Percentiles rank a stretch among this genome's conserved stretches.
These are phyloP conservation scores for Rubus idaeus DNA, from an alignment of 306 rosid genomes.

Conservation along the genomic window DNA sequence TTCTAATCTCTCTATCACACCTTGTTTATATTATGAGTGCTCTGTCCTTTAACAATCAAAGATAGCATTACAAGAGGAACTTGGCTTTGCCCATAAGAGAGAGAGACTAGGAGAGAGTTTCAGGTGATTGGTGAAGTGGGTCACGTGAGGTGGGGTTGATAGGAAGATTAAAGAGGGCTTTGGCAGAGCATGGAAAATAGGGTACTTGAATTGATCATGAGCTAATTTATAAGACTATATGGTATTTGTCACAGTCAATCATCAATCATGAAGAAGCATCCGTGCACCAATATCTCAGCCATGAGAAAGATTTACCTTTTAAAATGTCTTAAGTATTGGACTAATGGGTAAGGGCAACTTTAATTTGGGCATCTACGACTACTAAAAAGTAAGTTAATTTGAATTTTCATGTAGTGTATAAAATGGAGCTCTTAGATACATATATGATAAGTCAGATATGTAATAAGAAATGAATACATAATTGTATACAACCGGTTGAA, in stretches of 20 bases:
- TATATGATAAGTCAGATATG: not conserved
- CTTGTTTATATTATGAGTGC: slow-evolving; percentile 10
- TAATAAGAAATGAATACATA: not conserved
- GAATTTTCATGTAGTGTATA: not conserved
- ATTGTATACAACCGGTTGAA: not conserved
- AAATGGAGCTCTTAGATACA: not conserved
- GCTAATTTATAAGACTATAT: slow-evolving; percentile 6
- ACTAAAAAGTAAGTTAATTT: too few relatives aligned
- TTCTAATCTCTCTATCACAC: slow-evolving; percentile 39
- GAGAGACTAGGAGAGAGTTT: slow-evolving; percentile 21
- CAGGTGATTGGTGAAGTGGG: slow-evolving; percentile 38
- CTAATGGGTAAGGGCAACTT: slow-evolving; percentile 18
- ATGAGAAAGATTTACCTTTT: slow-evolving; percentile 39
- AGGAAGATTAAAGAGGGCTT: slow-evolving; percentile 38
- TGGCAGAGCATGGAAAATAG: slow-evolving; percentile 30
- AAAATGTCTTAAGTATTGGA: slow-evolving; percentile 16
- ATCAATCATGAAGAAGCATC: slow-evolving; percentile 37
- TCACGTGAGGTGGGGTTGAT: slow-evolving; percentile 35
- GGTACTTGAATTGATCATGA: slow-evolving; percentile 14
- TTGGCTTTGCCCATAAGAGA: slow-evolving; percentile 36
- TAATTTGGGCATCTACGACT: not conserved
- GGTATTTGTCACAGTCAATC: slow-evolving; percentile 42
- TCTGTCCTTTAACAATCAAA: slow-evolving; percentile 44
- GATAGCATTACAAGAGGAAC: slow-evolving; percentile 33
- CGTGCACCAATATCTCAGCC: slow-evolving; percentile 41